phyloP scores from a whole-genome alignment of 192 early-diverging fungal genomes.

The Mortierella antarctica region DNA sequence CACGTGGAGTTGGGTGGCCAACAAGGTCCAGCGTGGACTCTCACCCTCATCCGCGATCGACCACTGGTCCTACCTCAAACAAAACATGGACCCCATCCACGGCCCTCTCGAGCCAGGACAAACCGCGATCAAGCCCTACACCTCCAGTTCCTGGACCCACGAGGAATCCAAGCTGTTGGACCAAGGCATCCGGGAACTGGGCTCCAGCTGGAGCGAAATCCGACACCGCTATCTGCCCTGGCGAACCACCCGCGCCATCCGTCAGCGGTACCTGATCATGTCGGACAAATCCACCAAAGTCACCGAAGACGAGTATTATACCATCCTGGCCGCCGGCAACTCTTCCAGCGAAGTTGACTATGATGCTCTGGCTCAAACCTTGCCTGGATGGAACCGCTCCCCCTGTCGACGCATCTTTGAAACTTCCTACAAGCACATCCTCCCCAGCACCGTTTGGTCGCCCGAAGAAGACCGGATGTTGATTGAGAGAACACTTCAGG shows the following conservation, averaged over 20 bases:
- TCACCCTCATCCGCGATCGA: constrained; percentile 10
- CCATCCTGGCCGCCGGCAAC: constrained; percentile 18
- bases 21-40: constrained; percentile 18
- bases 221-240: constrained; percentile 29
- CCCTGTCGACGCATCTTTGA: constrained; percentile 42
- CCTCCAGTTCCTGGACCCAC: constrained; percentile 24
- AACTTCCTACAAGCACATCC: constrained; percentile 25
- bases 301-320: constrained; percentile 35
- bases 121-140: neutral
- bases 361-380: neutral
- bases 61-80: constrained; percentile 28
- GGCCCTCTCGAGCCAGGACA: constrained; percentile 15
- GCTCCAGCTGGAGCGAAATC: constrained; percentile 16
- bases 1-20: constrained; percentile 22
- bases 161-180: constrained; percentile 36
- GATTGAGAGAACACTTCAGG: constrained; percentile 14
- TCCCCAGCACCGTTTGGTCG: constrained; percentile 17
- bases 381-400: constrained; percentile 34
- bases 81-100: constrained; percentile 23
- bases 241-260: constrained; percentile 15
- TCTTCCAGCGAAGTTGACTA: constrained; percentile 10
- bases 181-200: constrained; percentile 29
- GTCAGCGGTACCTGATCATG: constrained; percentile 36
- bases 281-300: constrained; percentile 28
- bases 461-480: constrained; percentile 25